These are phyloP conservation scores for Ceriops decandra DNA, from an alignment of 345 rosid genomes.

Conservation along the genomic window DNA sequence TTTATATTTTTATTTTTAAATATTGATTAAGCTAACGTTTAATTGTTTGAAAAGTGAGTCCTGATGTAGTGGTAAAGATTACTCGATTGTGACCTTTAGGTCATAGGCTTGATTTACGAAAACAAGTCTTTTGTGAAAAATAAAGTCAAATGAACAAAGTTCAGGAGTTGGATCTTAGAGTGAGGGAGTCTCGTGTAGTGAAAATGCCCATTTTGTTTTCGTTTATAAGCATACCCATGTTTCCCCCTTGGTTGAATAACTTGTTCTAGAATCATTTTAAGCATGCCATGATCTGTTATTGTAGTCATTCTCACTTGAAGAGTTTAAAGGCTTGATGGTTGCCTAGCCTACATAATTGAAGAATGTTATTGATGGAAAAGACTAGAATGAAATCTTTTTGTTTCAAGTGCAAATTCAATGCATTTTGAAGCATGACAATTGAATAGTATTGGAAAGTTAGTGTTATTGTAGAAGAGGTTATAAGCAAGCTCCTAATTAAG, in stretches of 20 bases:
- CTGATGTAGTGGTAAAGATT: neutral
- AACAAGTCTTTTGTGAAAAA: too few species aligned
- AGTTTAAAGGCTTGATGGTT: conserved; percentile 4
- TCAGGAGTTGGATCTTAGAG: too few species aligned
- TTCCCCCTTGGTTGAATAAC: too few species aligned
- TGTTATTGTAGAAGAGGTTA: neutral
- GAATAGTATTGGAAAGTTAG: neutral
- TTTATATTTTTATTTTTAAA: neutral
- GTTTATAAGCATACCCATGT: too few species aligned
- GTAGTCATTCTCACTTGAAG: neutral
- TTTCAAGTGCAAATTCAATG: neutral
- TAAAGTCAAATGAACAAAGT: too few species aligned
- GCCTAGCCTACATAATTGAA: neutral
- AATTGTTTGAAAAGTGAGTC: neutral
- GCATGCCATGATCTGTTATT: neutral
- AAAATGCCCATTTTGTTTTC: too few species aligned
- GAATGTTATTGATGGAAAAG: neutral
- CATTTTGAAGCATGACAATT: neutral
- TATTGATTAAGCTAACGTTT: neutral
- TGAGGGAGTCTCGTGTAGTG: too few species aligned
- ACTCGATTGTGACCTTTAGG: too few species aligned
- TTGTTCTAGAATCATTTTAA: too few species aligned
- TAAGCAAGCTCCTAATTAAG: neutral
- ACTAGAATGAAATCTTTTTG: neutral
- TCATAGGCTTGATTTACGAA: too few species aligned